These are phyloP conservation scores for Alternaria triticina DNA, from an alignment of 2,329 filamentous ascomycete species.

Conservation along the genomic window DNA sequence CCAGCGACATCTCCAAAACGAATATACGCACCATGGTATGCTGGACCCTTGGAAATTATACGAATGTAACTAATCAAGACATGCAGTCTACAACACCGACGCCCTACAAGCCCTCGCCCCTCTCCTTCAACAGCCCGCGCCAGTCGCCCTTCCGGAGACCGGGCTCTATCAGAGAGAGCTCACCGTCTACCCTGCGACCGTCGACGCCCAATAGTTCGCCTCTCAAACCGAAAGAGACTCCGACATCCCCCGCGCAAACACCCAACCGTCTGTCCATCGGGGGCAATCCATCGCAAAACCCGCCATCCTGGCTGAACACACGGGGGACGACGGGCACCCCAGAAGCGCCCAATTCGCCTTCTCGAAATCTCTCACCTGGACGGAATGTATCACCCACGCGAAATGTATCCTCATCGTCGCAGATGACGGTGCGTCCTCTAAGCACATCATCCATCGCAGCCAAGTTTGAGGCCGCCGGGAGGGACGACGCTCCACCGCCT, in stretches of 20 bases:
- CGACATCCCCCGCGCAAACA: slow-evolving; percentile 35
- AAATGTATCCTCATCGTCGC: slow-evolving; percentile 24
- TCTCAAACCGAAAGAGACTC: slow-evolving; percentile 44
- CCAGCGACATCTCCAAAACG: not conserved
- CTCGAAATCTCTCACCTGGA: slow-evolving; percentile 32
- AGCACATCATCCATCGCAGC: slow-evolving; percentile 44
- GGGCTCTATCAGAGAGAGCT: slow-evolving; percentile 47
- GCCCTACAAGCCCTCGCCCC: slow-evolving; percentile 50
- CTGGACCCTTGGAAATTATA: not conserved
- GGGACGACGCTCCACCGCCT: slow-evolving; percentile 37
- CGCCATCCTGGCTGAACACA: slow-evolving; percentile 46
- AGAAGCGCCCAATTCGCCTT: slow-evolving; percentile 41
- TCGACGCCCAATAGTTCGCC: slow-evolving; percentile 51
- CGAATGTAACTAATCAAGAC: not conserved
- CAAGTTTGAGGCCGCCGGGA: slow-evolving; percentile 45
- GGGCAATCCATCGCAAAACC: slow-evolving; percentile 43
- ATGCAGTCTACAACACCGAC: slow-evolving; percentile 43
- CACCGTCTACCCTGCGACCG: slow-evolving; percentile 49
- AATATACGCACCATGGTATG: slow-evolving; percentile 5
- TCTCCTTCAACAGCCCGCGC: slow-evolving; percentile 54
- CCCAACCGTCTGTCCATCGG: slow-evolving; percentile 40
- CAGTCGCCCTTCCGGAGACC: slow-evolving; percentile 54
- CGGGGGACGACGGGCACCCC: slow-evolving; percentile 35
- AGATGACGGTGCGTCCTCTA: slow-evolving; percentile 27
- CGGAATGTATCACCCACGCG: slow-evolving; percentile 35